Conservation (phyloP, 192 early-diverging fungal genomes). For the Coemansia javaensis region DNA sequence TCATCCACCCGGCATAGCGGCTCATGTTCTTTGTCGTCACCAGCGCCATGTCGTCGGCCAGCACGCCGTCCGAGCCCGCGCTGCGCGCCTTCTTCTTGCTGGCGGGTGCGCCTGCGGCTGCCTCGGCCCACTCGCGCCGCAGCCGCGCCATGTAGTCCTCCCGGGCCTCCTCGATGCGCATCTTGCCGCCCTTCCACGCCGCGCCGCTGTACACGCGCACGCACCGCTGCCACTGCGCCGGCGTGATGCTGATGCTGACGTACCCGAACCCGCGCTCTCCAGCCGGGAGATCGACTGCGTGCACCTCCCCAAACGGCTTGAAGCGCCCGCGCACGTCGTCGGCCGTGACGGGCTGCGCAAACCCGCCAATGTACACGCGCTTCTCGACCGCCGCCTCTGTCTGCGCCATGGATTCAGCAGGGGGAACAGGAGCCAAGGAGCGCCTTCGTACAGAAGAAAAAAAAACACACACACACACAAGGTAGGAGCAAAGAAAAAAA, state of each 20-base stretch:
- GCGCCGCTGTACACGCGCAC: slow-evolving; percentile 66
- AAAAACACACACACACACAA: too few species aligned
- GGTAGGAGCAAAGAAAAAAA: too few species aligned
- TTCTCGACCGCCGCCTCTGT: slow-evolving; percentile 45
- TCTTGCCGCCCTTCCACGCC: slow-evolving; percentile 77
- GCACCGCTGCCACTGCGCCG: slow-evolving; percentile 65
- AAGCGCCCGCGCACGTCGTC: slow-evolving; percentile 63
- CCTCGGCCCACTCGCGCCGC: slow-evolving; percentile 49
- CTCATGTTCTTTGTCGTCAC: slow-evolving; percentile 67
- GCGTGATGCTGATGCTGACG: slow-evolving; percentile 62
- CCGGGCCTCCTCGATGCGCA: slow-evolving; percentile 80
- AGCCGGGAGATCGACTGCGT: slow-evolving; percentile 16
- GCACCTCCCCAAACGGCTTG: slow-evolving; percentile 62
- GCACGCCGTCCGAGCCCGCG: slow-evolving; percentile 23
- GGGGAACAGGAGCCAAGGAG: too few species aligned
- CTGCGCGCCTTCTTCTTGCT: slow-evolving; percentile 22
- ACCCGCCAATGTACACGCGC: slow-evolving; percentile 75
- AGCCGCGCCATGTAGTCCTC: slow-evolving; percentile 55
- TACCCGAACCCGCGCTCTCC: slow-evolving; percentile 65
- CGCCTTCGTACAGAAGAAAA: neutral
- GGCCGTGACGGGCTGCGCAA: slow-evolving; percentile 54
- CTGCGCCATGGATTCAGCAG: too few species aligned
- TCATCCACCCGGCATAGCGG: slow-evolving; percentile 62
- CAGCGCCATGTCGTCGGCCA: slow-evolving; percentile 63
- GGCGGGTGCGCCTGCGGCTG: neutral